Base-by-base conservation (phyloP, 2,329 filamentous ascomycete genomes). In the Hymenoscyphus fraxineus region DNA sequence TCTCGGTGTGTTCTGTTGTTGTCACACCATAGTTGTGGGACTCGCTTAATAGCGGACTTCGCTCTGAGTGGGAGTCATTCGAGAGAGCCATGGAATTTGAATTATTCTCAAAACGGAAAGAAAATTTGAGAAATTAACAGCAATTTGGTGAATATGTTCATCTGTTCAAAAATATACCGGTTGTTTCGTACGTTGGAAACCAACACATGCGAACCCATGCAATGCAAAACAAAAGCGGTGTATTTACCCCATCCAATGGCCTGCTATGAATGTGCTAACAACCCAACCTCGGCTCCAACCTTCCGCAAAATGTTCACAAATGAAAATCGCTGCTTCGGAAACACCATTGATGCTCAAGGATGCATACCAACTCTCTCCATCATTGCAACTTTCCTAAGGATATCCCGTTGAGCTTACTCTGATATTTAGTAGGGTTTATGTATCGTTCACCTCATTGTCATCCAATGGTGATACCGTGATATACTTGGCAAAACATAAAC, bases 401-500 rank as follows among this genome's bases (percentile, higher is more conserved):
- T 19, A 9, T n/a, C 68, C 70, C 4, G 73, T 71, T 32, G 64
- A 73, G 64, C 78, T 85, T 31, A 80, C 82, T 16, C 80, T 86
- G 63, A 78, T 86, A 73, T 67, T 70, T 4, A 70, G 51, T 73
- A 68, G 64, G 59, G 58, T 0, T 47, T 71, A 2, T 70, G 67
- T 57, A 47, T 62, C 0, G 1, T 72, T 9, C 70, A 73, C 60
- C 31, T 74, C 16, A 56, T 57, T 16, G 67, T 73, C 41, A 72
- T 75, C 40, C 60, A 67, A 41, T 72, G 64, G 63, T 71, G 70
- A 39, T 74, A 41, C 71, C 64, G 63, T 71, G 70, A 39, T 74
- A 73, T 57, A 44, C 41, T 7, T 7, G 41, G n/a, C 41, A 44
- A n/a, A 44, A 44, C 9, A 44, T 2, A n/a, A 44, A 44, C 15